Percentiles rank a stretch among this genome's conserved stretches.
phyloP scores from a whole-genome alignment of 192 early-diverging fungal species.

The Coemansia sp. region DNA sequence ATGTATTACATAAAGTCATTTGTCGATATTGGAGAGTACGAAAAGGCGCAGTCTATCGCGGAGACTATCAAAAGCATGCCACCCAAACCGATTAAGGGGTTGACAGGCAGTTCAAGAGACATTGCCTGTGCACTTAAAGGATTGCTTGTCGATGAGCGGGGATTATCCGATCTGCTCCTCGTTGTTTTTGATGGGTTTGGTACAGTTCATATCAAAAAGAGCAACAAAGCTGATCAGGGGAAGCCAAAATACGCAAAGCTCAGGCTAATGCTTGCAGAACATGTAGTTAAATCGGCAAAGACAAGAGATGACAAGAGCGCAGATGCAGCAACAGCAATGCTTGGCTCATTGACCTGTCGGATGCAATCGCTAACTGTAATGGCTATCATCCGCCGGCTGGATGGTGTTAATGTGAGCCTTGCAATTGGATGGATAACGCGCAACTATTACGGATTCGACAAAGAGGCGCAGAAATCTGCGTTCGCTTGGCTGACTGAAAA shows the following conservation, averaged over 20 bases:
- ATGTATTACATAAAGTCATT: slow-evolving; percentile 1
- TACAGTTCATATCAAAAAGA: neutral
- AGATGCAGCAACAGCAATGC: slow-evolving; percentile 6
- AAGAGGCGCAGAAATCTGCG: slow-evolving; percentile 10
- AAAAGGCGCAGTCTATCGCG: neutral
- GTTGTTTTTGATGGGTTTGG: neutral
- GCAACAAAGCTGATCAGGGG: too few species aligned
- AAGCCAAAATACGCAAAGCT: slow-evolving; percentile 6
- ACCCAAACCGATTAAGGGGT: slow-evolving; percentile 1
- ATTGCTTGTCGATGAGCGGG: neutral
- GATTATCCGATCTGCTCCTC: neutral
- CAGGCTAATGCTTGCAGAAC: neutral
- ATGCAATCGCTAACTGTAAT: slow-evolving; percentile 10
- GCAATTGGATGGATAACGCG: slow-evolving; percentile 19
- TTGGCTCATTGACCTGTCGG: neutral
- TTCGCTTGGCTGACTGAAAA: slow-evolving; percentile 19
- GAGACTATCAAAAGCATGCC: slow-evolving; percentile 1
- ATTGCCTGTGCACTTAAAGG: neutral
- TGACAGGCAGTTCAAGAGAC: neutral
- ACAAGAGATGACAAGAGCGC: neutral
- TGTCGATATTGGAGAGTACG: neutral
- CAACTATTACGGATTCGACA: slow-evolving; percentile 11
- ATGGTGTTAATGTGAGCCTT: neutral
- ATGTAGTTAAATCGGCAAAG: slow-evolving; percentile 1
- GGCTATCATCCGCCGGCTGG: slow-evolving; percentile 3